Percentiles rank a stretch among this genome's conserved stretches.
Conservation (phyloP, 140 eudicot genomes). For the Stevia rebaudiana region DNA sequence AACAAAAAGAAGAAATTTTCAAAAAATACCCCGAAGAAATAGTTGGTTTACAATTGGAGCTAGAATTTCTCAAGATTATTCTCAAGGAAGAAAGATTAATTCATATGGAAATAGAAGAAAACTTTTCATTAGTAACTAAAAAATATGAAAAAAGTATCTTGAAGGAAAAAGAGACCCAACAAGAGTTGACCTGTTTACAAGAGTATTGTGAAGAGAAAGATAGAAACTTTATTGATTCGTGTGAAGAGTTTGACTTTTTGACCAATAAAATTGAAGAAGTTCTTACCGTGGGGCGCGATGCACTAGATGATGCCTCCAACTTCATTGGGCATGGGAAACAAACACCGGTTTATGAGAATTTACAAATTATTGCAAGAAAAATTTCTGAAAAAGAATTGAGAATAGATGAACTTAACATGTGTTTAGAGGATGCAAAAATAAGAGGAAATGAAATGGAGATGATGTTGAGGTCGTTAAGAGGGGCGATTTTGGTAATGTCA, state of each 20-base stretch:
- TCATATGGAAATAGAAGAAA: slow-evolving; percentile 36
- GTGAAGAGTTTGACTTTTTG: slow-evolving; percentile 39
- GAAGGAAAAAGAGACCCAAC: slow-evolving; percentile 53
- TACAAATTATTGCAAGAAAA: slow-evolving; percentile 49
- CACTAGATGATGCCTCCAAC: slow-evolving; percentile 56
- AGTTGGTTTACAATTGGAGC: slow-evolving; percentile 61
- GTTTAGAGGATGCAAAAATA: slow-evolving; percentile 58
- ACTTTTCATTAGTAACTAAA: slow-evolving; percentile 28
- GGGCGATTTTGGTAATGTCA: slow-evolving; percentile 76
- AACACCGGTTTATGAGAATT: slow-evolving; percentile 39
- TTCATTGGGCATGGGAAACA: slow-evolving; percentile 29
- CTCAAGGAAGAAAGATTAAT: slow-evolving; percentile 65
- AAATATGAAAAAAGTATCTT: slow-evolving; percentile 42
- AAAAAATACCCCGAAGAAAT: slow-evolving; percentile 40
- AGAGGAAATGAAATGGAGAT: slow-evolving; percentile 63
- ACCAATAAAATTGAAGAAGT: slow-evolving; percentile 53
- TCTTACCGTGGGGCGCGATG: slow-evolving; percentile 60
- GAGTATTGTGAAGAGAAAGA: slow-evolving; percentile 27
- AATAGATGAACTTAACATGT: slow-evolving; percentile 56
- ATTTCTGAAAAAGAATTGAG: slow-evolving; percentile 61
- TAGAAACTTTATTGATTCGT: slow-evolving; percentile 19
- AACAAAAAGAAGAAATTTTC: slow-evolving; percentile 19
- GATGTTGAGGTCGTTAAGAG: slow-evolving; percentile 83
- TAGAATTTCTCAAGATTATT: slow-evolving; percentile 65
- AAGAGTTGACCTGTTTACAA: slow-evolving; percentile 29